Evolutionary conservation across 257 asterid species (phyloP), one percentile per base, ranked within the genome.

Genomic region (Capsicum chinense): DNA sequence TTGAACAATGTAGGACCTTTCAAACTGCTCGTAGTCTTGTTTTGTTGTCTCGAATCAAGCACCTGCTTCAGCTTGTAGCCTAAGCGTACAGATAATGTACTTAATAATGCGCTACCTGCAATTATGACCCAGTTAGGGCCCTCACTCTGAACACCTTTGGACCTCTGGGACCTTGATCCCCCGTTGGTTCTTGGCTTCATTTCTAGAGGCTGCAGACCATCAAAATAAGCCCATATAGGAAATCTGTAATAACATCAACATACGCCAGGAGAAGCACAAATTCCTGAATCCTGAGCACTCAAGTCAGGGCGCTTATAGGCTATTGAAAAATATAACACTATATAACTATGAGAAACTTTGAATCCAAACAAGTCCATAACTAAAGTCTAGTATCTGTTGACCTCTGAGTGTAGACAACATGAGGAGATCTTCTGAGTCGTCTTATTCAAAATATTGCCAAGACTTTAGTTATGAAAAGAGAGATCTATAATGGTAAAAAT

Each of bases 61-160:
- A 88, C 90, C 88, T 92, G 97, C 90, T 93, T 93, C 89, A 95
- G 89, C 91, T 92, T 95, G 87, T 87, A 95, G 63, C 97, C 98
- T 47, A 95, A 89, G 86, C 92, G 97, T 86, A 95, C 79, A 14
- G 97, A 92, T 86, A 95, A 82, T 39, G 95, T 92, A 88, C 97
- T 93, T 81, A 95, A 85, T 84, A 95, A 86, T 69, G 97, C 97
- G 87, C 95, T 91, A 58, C 97, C 97, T 16, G 95, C 97, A 86
- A 94, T 91, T 83, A 94, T 86, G 85, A 94, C 82, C 98, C 98
- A 94, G 79, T 94, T 93, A 6, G 95, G 92, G 60, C 97, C 94
- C 86, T 93, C 94, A 39, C 89, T 88, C 80, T 87, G 93, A 52
- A 85, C 82, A 84, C 88, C 87, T 83, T 83, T 87, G 76, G 93